Base-by-base conservation (phyloP, 305 asterid genomes). In the Withania somnifera region DNA sequence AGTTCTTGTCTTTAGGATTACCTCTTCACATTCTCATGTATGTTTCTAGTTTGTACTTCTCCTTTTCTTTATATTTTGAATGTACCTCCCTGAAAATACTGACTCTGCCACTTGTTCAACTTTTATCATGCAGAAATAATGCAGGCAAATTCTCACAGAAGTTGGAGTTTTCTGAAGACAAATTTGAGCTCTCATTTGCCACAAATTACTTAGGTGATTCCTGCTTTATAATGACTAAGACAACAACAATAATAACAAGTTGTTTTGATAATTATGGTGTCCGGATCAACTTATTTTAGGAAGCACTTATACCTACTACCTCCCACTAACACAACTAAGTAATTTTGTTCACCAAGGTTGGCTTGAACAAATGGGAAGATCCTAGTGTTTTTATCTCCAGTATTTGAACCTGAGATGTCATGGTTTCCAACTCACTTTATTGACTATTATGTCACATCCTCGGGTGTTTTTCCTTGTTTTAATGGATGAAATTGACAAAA, bases 151-250 rank as follows among this genome's bases (percentile, higher is more conserved):
- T 91, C 83, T 92, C 99, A 56, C 95, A 86, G 36, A 94, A 92
- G 84, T 84, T 95, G 88, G 98, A 95, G 80, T 94, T 87, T 63
- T 95, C 99, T 81, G 99, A 95, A 85, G 98, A 95, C 81, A 95
- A 95, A 87, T 86, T 91, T 87, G 99, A 95, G 90, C 93, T 94
- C 83, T 91, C 99, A 80, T 94, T 95, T 89, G 99, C 99, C 86
- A 95, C 99, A 51, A 95, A 95, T 84, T 95, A 94, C 87, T 88
- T 95, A 76, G 99, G 99, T 95, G 88, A 78, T 0, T 67, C 30
- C 13, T 20, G 40, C 54, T 53, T 45, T 42, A 7, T 15, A 3
- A 0, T 36, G 22, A 34, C 17, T 54, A 19, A 2, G 28, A 54
- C 5, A 19, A 91, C 3, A 11, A 45, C 3, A 45, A 45, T 15